phyloP scores from a whole-genome alignment of 192 early-diverging fungal genomes.

The Gamsiella multidivaricata region DNA sequence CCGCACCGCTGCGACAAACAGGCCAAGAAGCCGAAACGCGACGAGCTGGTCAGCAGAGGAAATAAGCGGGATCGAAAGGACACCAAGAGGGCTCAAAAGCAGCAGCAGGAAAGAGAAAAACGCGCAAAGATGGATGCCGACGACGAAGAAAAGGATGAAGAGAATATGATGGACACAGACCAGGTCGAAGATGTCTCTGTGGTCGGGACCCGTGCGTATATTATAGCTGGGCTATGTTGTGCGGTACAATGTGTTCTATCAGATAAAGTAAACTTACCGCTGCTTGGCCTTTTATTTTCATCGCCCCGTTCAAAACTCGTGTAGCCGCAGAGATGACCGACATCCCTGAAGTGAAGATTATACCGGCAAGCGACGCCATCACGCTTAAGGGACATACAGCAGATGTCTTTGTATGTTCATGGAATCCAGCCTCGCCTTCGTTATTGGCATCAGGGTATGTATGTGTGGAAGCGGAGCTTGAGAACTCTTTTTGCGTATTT shows the following conservation, averaged over 20 bases:
- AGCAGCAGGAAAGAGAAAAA: slow-evolving; percentile 59
- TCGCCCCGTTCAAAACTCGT: not conserved
- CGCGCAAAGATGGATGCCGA: slow-evolving; percentile 51
- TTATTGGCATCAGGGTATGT: slow-evolving; percentile 85
- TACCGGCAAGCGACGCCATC: slow-evolving; percentile 62
- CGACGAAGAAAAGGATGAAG: slow-evolving; percentile 33
- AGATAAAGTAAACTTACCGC: no score
- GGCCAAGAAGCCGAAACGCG: slow-evolving; percentile 52
- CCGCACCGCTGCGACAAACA: slow-evolving; percentile 74
- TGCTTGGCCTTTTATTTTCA: not conserved
- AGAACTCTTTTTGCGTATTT: not conserved
- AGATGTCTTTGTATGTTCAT: slow-evolving; percentile 81
- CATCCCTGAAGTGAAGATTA: slow-evolving; percentile 26
- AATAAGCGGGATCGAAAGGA: slow-evolving; percentile 61
- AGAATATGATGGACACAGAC: slow-evolving; percentile 49
- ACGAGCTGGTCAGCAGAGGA: slow-evolving; percentile 48
- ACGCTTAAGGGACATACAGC: slow-evolving; percentile 74
- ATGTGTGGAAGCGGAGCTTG: no score
- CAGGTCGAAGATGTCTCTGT: slow-evolving; percentile 46
- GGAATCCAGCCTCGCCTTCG: slow-evolving; percentile 76
- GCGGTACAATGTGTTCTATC: no score
- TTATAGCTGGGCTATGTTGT: no score
- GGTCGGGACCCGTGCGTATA: slow-evolving; percentile 35
- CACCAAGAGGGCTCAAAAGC: slow-evolving; percentile 21
- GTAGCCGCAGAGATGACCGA: slow-evolving; percentile 25